Evolutionary conservation across 2,329 filamentous ascomycete species (phyloP), one percentile per base, ranked within the genome.

Genomic region (Drechmeria coniospora): DNA sequence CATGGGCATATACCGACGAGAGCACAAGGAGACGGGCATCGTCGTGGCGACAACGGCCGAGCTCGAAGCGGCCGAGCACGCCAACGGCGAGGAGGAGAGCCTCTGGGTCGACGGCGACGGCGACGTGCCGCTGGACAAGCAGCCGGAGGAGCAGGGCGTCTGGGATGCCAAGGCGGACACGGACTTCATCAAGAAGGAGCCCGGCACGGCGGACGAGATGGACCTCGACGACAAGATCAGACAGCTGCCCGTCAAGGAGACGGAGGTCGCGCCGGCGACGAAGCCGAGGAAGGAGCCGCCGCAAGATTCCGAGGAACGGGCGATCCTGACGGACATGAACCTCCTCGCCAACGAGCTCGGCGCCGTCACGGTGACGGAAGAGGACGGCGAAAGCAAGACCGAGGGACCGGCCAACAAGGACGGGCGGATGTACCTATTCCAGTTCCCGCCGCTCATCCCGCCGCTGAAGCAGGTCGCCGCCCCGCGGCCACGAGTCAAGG

Each of bases 401-500:
- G 43, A 47, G 23, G 46, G 36, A 6, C 44, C 45, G 2, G 36
- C 46, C 25, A 49, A 54, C 46, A 57, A 56, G 36, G 67, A 73
- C 25, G 69, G 71, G 14, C 60, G 67, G 21, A 47, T 75, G 28
- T 75, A 74, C 35, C 56, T 77, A 27, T 76, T 76, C 50, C 72
- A 76, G 39, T 67, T 77, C 37, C 72, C 72, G 22, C 69, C 69
- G 5, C 52, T 74, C 4, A 57, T 76, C 8, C 70, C 72, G 6
- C 63, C 67, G 1, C 51, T 76, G n/a, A 53, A 46, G 35, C 44
- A 36, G 31, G 32, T 42, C 9, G 36, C 43, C 15, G 42, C 43
- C 14, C 36, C 45, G 17, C 35, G 41, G 23, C 25, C 39, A 1
- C 26, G 30, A 14, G 33, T 38, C 28, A 50, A 49, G 17, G 43